Base-by-base conservation (phyloP, 129 eudicot species). In the Flaveria brownii region DNA sequence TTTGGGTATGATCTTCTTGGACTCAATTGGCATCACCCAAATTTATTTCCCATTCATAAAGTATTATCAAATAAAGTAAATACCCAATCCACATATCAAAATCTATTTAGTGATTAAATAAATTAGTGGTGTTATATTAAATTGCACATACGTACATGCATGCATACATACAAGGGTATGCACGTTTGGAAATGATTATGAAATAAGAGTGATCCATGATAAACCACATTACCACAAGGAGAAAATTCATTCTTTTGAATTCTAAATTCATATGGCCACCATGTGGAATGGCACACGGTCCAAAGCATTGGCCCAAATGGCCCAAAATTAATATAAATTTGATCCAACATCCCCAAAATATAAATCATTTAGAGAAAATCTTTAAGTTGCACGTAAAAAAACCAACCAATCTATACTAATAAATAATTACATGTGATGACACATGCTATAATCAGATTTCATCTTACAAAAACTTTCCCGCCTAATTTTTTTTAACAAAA, bases 1-100 rank as follows among this genome's bases (percentile, higher is more conserved):
- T 73, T 52, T 80, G 51, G 39, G 73, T 74, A 52, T 25, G n/a
- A 28, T 73, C 42, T 72, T 23, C 77, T 51, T 42, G 12, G 30
- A 72, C 56, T 79, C 73, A 12, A 61, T 51, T 52, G 67, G 25
- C 42, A 72, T 63, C 73, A 36, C n/a, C 54, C 17, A 9, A 61
- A 62, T 20, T 20, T 20, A 20, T 36, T 72, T 63, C 64, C 20
- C 60, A 79, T 73, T 80, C 57, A 72, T 62, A 79, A 79, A 79
- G 78, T 78, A 23, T 42, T 42, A 42, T 9, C 70, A 42, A 50
- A n/a, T 65, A 51, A 36, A 66, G 73, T 64, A 67, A 67, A 39
- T 22, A 28, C 55, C 68, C 56, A 18, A 41, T 72, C 80, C 73
- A 65, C 62, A 25, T 16, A 70, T 67, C 77, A 33, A 71, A 23